phyloP scores from a whole-genome alignment of 176 grass and related monocot species.

The Aegilops sharonensis region DNA sequence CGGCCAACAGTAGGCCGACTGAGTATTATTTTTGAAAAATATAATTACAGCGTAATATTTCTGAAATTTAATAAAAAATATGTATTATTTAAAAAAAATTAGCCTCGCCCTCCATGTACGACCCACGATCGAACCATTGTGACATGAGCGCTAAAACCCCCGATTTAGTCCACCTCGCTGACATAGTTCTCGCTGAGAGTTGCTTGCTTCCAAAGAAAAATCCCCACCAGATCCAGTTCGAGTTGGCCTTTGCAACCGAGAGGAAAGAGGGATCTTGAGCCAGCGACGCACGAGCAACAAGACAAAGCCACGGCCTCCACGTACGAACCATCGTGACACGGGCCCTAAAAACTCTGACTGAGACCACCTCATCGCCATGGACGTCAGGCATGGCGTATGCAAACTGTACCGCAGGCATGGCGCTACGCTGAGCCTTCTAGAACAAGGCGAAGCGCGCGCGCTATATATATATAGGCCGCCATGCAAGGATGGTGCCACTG shows the following conservation, averaged over 20 bases:
- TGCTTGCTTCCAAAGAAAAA: not conserved
- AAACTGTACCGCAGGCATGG: too few relatives aligned
- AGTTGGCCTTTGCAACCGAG: not conserved
- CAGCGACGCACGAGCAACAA: not conserved
- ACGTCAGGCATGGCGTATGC: constrained; percentile 12
- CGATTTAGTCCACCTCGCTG: too few relatives aligned
- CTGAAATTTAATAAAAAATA: too few relatives aligned
- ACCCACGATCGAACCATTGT: too few relatives aligned
- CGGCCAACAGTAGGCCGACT: too few relatives aligned
- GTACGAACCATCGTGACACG: not conserved
- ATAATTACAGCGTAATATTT: too few relatives aligned
- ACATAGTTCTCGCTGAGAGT: too few relatives aligned
- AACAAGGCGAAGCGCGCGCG: not conserved
- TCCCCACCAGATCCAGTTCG: not conserved
- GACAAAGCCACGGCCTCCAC: not conserved
- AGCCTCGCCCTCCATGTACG: too few relatives aligned
- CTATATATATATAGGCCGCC: not conserved
- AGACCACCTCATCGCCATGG: not conserved
- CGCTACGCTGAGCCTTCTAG: not conserved
- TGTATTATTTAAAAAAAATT: too few relatives aligned
- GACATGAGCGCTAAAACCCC: too few relatives aligned
- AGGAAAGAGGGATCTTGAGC: not conserved
- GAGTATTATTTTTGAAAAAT: too few relatives aligned
- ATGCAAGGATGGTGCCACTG: not conserved
- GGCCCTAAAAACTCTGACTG: not conserved